Evolutionary conservation across 192 early-diverging fungal genomes (phyloP).

Genomic region (Rhizophlyctis rosea): DNA sequence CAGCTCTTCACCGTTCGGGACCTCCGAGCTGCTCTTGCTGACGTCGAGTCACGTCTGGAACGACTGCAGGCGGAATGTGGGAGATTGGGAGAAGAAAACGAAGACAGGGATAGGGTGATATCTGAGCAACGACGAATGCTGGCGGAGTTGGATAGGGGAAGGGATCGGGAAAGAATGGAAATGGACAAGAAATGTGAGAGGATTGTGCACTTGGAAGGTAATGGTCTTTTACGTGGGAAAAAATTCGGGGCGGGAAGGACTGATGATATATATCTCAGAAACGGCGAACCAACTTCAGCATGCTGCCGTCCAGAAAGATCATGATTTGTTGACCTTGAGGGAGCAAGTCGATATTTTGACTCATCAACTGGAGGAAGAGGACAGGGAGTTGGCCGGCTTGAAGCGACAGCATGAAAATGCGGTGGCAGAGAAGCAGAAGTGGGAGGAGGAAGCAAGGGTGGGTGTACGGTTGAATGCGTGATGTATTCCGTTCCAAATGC

Average conservation of each 20-base stretch:
- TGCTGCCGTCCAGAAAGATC: slow-evolving; percentile 16
- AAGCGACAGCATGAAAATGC: background rate
- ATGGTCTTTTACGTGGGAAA: too few relatives aligned
- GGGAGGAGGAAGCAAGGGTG: slow-evolving; percentile 5
- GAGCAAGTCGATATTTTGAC: slow-evolving; percentile 34
- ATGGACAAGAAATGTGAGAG: slow-evolving; percentile 37
- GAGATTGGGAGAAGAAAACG: slow-evolving; percentile 12
- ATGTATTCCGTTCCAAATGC: too few relatives aligned
- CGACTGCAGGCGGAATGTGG: slow-evolving; percentile 8
- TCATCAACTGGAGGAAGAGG: slow-evolving; percentile 39
- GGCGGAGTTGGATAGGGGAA: slow-evolving; percentile 36
- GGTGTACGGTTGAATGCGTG: slow-evolving; percentile 1
- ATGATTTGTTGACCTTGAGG: slow-evolving; percentile 19
- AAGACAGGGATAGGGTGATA: slow-evolving; percentile 9
- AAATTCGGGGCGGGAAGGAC: too few relatives aligned
- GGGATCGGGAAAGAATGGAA: slow-evolving; percentile 34
- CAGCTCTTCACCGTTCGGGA: slow-evolving; percentile 24
- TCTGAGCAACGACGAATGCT: slow-evolving; percentile 34
- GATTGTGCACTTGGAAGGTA: slow-evolving; percentile 30
- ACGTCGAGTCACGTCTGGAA: slow-evolving; percentile 17
- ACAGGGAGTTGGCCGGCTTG: slow-evolving; percentile 17
- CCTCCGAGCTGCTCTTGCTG: slow-evolving; percentile 23
- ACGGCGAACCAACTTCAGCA: slow-evolving; percentile 10
- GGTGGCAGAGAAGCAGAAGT: slow-evolving; percentile 3
- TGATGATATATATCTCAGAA: background rate